Base-by-base conservation (phyloP, 768 basidiomycete genomes). In the Pisolithus marmoratus region DNA sequence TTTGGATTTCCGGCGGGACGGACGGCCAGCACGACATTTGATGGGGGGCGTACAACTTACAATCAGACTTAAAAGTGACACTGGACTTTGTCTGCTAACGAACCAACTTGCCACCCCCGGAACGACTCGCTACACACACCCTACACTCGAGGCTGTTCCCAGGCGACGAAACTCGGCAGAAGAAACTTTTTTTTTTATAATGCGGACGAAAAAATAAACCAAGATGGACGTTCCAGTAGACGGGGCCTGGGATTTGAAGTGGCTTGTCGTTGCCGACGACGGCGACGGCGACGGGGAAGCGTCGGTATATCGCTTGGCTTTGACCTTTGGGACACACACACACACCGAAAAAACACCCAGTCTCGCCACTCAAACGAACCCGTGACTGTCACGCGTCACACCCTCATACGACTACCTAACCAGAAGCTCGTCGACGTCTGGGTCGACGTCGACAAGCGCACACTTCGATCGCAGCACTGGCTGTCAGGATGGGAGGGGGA, bases 321-420 rank as follows among this genome's bases (percentile, higher is more conserved):
- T 27, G 26, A 24, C 29, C 38, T 37, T n/a, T n/a, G n/a, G n/a
- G n/a, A n/a, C n/a, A n/a, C n/a, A n/a, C n/a, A n/a, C n/a, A n/a
- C n/a, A n/a, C 36, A 40, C 40, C 45, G 46, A 46, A 46, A 58
- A 48, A 54, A 42, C 53, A 23, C 46, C n/a, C n/a, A 51, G 48
- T 43, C n/a, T 17, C 38, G 17, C n/a, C 38, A 37, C 41, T 14
- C 47, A 46, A 38, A 46, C 48, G 38, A 20, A 44, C 45, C 15
- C 4, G 62, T 63, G 52, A 65, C 64, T 52, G 65, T 67, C 63
- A 67, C 64, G 52, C n/a, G 66, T 66, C 66, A 66, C 65, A 57
- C 52, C 22, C 23, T 19, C 38, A 34, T 34, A 34, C 34, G 14
- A 46, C 20, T 11, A n/a, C n/a, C n/a, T n/a, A n/a, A n/a, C n/a